These are phyloP conservation scores for Ceratocystis cacaofunesta DNA, from an alignment of 2,329 filamentous ascomycete genomes.

Conservation along the genomic window DNA sequence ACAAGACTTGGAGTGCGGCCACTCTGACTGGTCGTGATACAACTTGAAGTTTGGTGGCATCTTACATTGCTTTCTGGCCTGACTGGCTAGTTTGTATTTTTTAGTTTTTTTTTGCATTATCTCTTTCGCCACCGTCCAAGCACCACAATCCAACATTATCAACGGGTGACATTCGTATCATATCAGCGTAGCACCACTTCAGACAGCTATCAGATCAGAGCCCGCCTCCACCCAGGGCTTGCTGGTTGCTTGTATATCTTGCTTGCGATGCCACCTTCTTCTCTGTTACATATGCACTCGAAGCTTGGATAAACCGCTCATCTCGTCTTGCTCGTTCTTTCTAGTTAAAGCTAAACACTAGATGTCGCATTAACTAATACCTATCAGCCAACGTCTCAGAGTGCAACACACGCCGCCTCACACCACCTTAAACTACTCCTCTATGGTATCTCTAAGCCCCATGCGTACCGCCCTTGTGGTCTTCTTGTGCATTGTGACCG, in stretches of 20 bases:
- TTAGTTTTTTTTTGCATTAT: too few relatives aligned
- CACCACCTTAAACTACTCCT: too few relatives aligned
- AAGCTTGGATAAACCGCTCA: not conserved
- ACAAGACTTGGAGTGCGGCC: not conserved
- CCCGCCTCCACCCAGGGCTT: not conserved
- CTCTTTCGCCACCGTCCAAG: not conserved
- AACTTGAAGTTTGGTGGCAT: not conserved
- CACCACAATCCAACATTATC: not conserved
- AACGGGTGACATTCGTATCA: not conserved
- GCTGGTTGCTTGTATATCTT: not conserved
- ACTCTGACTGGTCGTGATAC: not conserved
- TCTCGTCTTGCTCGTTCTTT: not conserved
- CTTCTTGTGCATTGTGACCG: constrained; percentile 45
- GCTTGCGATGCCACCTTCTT: not conserved
- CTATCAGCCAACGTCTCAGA: not conserved
- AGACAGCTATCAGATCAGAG: not conserved
- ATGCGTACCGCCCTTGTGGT: constrained; percentile 43
- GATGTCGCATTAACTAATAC: not conserved
- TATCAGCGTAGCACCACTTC: not conserved
- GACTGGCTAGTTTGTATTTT: not conserved
- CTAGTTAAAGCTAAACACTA: not conserved
- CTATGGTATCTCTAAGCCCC: constrained; percentile 32
- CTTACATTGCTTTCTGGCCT: not conserved
- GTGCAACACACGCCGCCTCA: not conserved
- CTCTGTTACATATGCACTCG: not conserved